These are phyloP conservation scores for Graphilbum sp. DNA, from an alignment of 2,329 filamentous ascomycete genomes.

Conservation along the genomic window DNA sequence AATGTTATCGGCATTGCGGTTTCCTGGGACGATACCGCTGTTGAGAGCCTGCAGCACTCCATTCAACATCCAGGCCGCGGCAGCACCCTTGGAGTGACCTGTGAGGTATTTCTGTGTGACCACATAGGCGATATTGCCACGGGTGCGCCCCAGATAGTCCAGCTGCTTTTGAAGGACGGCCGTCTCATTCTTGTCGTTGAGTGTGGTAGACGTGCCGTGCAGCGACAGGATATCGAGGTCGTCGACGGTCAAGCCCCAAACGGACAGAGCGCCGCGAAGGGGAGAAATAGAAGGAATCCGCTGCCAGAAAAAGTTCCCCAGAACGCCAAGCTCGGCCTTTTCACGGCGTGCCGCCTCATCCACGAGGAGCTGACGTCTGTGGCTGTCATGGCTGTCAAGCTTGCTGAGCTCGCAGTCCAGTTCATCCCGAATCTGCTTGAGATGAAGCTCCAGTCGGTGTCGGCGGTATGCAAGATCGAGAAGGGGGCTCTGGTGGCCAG, in stretches of 20 bases:
- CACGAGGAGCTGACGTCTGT: conserved; percentile 84
- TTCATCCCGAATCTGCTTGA: conserved; percentile 90
- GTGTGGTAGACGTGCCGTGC: conserved; percentile 96
- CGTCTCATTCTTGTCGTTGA: conserved; percentile 99
- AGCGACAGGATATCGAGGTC: conserved; percentile 92
- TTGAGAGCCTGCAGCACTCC: conserved; percentile 92
- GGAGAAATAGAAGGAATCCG: conserved; percentile 84
- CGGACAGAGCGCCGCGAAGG: conserved; percentile 85
- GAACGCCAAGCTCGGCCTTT: conserved; percentile 79
- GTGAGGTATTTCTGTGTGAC: conserved; percentile 99
- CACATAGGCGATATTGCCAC: conserved; percentile 89
- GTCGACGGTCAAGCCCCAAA: conserved; percentile 95
- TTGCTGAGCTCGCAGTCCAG: conserved; percentile 85
- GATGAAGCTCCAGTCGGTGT: conserved; percentile 84
- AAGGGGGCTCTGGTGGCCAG: conserved; percentile 98
- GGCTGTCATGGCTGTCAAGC: too few relatives aligned
- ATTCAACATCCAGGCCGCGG: conserved; percentile 99
- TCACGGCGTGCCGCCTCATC: conserved; percentile 86
- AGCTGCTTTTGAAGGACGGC: conserved; percentile 95
- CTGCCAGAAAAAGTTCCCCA: conserved; percentile 99
- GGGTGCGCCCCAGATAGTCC: conserved; percentile 80
- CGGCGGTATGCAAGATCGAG: too few relatives aligned
- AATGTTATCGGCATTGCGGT: conserved; percentile 95
- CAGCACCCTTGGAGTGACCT: conserved; percentile 96
- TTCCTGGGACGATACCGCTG: conserved; percentile 83